Evolutionary conservation across 768 basidiomycete species (phyloP).

Genomic region (Kwoniella sp.): DNA sequence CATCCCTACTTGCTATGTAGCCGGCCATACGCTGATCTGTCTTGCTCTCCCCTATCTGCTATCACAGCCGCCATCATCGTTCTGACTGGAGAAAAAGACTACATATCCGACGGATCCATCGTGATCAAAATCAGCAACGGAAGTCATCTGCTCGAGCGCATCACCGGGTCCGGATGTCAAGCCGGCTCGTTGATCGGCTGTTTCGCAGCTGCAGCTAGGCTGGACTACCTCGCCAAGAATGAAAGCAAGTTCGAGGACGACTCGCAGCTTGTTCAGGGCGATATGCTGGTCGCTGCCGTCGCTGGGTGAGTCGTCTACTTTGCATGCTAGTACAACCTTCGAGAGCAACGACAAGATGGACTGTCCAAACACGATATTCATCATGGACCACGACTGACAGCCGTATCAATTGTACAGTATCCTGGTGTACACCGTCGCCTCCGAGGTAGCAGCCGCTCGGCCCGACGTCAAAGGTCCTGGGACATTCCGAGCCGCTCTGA

Average conservation of each 20-base stretch:
- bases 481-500: conserved; percentile 67
- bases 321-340: neutral
- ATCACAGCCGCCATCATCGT: conserved; percentile 73
- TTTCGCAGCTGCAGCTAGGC: conserved; percentile 72
- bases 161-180: conserved; percentile 91
- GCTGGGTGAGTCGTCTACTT: conserved; percentile 65
- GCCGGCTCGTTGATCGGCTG: conserved; percentile 67
- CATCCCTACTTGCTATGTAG: neutral
- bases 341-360: neutral
- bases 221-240: conserved; percentile 55
- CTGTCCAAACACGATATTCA: no score
- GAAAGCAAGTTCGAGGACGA: conserved; percentile 28
- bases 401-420: conserved; percentile 57
- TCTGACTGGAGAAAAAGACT: conserved; percentile 78
- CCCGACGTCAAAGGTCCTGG: conserved; percentile 65
- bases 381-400: no score
- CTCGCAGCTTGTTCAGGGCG: conserved; percentile 66
- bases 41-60: neutral
- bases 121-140: conserved; percentile 78
- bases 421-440: conserved; percentile 66
- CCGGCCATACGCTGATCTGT: no score
- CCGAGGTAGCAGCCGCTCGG: conserved; percentile 64
- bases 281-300: conserved; percentile 75
- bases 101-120: conserved; percentile 75
- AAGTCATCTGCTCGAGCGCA: conserved; percentile 69